Percentiles rank a stretch among this genome's conserved stretches.
Evolutionary conservation across 345 rosid species (phyloP).

Genomic region (Abelmoschus esculentus): DNA sequence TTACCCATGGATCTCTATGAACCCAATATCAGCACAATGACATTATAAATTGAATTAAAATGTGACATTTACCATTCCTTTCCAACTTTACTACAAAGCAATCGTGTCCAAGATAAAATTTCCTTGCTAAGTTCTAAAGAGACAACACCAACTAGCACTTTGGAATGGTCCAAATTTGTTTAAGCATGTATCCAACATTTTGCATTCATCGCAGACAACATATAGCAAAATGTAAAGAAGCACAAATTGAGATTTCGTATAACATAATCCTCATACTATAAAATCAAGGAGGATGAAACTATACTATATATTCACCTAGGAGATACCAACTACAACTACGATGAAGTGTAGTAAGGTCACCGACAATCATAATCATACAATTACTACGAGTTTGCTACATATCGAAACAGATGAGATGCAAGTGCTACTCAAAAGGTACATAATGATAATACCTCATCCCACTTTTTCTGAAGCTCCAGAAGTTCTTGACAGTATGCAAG

Average conservation of each 20-base stretch:
- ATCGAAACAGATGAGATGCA: background rate
- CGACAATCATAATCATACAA: background rate
- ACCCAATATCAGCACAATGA: background rate
- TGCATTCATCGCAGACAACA: background rate
- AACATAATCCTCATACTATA: background rate
- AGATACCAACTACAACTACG: background rate
- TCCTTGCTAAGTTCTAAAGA: background rate
- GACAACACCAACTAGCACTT: background rate
- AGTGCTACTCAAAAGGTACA: background rate
- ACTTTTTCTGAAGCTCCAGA: too few relatives aligned
- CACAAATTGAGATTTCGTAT: background rate
- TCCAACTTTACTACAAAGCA: too few relatives aligned
- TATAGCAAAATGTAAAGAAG: background rate
- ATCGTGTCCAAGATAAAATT: too few relatives aligned
- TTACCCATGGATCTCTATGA: background rate
- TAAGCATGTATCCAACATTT: background rate
- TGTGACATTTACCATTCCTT: too few relatives aligned
- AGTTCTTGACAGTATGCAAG: too few relatives aligned
- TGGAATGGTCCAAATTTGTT: background rate
- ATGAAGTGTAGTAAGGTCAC: background rate
- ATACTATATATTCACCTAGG: background rate
- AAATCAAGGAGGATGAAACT: background rate
- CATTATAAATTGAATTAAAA: too few relatives aligned
- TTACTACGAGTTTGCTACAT: background rate
- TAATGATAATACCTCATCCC: slow-evolving; percentile 9